Evolutionary conservation across 129 eudicot genomes (phyloP).

Genomic region (Kitagawia praeruptora): DNA sequence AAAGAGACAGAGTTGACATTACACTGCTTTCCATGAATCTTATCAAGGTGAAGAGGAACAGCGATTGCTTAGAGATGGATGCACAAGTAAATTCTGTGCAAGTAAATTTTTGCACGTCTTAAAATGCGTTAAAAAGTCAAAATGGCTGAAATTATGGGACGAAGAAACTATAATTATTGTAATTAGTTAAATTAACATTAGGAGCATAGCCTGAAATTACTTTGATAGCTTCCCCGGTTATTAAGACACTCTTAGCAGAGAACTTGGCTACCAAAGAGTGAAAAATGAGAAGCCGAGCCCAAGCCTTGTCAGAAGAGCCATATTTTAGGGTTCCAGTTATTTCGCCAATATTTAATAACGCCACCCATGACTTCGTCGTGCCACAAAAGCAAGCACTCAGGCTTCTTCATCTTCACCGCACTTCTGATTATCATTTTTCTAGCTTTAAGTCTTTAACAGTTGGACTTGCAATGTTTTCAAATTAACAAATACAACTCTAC

Average conservation of each 20-base stretch:
- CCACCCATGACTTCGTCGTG: background rate
- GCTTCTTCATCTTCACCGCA: background rate
- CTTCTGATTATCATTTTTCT: background rate
- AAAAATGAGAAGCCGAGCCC: background rate
- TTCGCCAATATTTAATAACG: background rate
- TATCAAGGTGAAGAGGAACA: background rate
- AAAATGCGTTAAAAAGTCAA: background rate
- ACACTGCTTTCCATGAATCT: background rate
- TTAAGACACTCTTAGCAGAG: background rate
- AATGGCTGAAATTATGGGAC: background rate
- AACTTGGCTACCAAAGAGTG: background rate
- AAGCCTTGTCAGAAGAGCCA: background rate
- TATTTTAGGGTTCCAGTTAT: background rate
- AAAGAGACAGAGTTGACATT: background rate
- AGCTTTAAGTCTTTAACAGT: background rate
- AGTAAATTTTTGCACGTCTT: background rate
- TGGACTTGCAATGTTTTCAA: too few relatives aligned
- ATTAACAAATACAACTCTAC: background rate
- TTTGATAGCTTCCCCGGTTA: background rate
- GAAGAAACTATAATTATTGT: too few relatives aligned
- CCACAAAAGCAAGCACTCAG: background rate
- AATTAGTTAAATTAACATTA: background rate
- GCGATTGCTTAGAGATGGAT: background rate
- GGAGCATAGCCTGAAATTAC: background rate
- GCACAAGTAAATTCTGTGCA: background rate